Percentiles rank a stretch among this genome's conserved stretches.
Conservation (phyloP, 257 asterid genomes). For the Verbascum thapsus region DNA sequence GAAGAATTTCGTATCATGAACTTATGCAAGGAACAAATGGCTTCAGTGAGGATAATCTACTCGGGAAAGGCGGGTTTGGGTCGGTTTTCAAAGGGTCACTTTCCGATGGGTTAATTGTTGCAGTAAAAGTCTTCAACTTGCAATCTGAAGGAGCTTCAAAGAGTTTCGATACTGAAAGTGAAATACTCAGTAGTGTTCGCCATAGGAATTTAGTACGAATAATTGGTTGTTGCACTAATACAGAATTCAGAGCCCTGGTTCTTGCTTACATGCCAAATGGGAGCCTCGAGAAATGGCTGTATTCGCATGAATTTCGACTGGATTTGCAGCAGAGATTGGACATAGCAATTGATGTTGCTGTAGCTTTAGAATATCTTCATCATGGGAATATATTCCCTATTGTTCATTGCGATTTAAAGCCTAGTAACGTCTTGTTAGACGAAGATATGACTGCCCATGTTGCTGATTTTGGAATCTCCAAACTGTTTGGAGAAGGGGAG, state of each 20-base stretch:
- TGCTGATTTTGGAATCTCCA: no score
- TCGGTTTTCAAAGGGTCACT: conserved; percentile 47
- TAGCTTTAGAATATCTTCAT: conserved; percentile 41
- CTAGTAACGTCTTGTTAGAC: conserved; percentile 35
- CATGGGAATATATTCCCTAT: conserved; percentile 24
- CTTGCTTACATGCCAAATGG: no score
- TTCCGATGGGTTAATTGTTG: conserved; percentile 36
- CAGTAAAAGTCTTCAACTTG: conserved; percentile 45
- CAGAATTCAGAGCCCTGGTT: no score
- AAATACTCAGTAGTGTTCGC: conserved; percentile 39
- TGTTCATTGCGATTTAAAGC: conserved; percentile 42
- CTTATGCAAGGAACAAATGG: conserved; percentile 41
- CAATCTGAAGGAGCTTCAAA: conserved; percentile 29
- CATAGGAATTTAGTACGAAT: conserved; percentile 52
- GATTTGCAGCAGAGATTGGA: conserved; percentile 29
- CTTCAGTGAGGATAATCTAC: conserved; percentile 40
- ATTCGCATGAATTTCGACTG: conserved; percentile 26
- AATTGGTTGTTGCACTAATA: no score
- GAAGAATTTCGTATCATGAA: conserved; percentile 42
- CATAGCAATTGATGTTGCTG: conserved; percentile 32
- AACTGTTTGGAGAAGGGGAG: conserved; percentile 31
- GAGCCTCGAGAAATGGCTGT: no score
- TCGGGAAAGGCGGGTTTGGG: conserved; percentile 59
- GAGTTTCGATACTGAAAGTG: conserved; percentile 41
- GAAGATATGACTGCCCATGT: conserved; percentile 39